Evolutionary conservation across 2,329 filamentous ascomycete genomes (phyloP), one percentile per base, ranked within the genome.

Genomic region (Colletotrichum sp.): DNA sequence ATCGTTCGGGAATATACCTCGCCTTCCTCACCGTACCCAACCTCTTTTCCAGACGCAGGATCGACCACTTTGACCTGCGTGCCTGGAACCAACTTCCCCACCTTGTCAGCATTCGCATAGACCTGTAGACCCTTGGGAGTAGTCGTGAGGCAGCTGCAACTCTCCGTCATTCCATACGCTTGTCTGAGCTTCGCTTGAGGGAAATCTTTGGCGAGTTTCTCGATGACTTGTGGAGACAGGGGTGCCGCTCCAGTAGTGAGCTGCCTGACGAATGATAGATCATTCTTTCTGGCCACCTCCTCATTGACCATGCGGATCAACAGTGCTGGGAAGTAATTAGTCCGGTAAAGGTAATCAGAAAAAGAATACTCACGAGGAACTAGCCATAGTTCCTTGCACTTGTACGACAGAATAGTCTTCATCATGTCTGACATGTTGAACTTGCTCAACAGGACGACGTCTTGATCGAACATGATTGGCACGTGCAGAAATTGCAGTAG

Each of bases 91-190:
- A 93, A 86, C 5, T 86, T 88, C 30, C 91, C 89, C 16, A 93
- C 86, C 5, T 86, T 88, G 28, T 91, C 86, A 0, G 88, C 91
- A 77, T 93, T 91, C 64, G 89, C 87, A 83, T 90, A 94, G 15
- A 85, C 85, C 75, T 90, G 91, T 64, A 88, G 87, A 2, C 87
- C 85, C 0, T 89, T 89, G 6, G 92, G 90, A 70, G 93, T 92
- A 0, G 90, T 87, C 0, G 91, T 93, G 77, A 94, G 92, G 78
- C 91, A 93, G 3, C 86, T 88, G 81, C 91, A 93, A 1, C 87
- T 90, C 81, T 93, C 92, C 0, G 92, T 94, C 92, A 94, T 93
- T 32, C 92, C 92, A 79, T 93, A 94, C 3, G 91, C 92, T 80
- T 93, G 92, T 79, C 91, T 91, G 82, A 93, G 92, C 0, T 90